Evolutionary conservation across 2,329 filamentous ascomycete species (phyloP), one percentile per base, ranked within the genome.

Genomic region (Monilinia fructigena): DNA sequence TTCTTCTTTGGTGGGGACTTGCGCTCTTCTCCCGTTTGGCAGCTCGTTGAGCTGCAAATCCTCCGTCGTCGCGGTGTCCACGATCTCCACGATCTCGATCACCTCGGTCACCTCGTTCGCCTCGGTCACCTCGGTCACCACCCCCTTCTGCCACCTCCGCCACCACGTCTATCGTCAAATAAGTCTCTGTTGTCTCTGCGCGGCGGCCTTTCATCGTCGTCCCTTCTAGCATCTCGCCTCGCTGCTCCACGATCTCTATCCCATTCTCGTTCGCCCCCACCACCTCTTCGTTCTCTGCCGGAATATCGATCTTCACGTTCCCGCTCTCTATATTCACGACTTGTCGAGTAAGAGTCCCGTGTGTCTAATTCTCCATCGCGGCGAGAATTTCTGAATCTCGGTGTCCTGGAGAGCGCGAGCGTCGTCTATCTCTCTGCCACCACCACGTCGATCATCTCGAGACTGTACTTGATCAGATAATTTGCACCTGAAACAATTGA

Each of bases 291-390:
- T 67, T 87, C 85, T 70, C 90, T 85, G 45, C 89, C 89, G 48
- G 87, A 86, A 77, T 97, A 97, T 76, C 93, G 86, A 73, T 97
- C 94, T 79, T 98, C 94, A 69, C 94, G 90, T 80, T 98, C 94
- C 69, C 94, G 85, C 77, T 96, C 94, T 76, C 94, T 87, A 78
- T 97, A 96, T 80, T 89, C 93, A 72, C 94, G 90, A 79, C 93
- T 97, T 7, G 91, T 93, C 26, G 93, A 96, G 80, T 98, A 98
- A 66, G 91, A 88, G 79, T 97, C 93, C 28, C 58, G 45, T 50
- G 58, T 18, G 20, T 60, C 58, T 77, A 87, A 84, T 72, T 91
- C 89, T 65, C 85, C 86, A 62, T 95, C 90, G 72, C 90, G 90
- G 73, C 91, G 88, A 72, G 83, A 81, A 66, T 82, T 79, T 70